Evolutionary conservation across 1,284 basidiomycete genomes (phyloP), one percentile per base, ranked within the genome.

Genomic region (Trametes hirsuta): DNA sequence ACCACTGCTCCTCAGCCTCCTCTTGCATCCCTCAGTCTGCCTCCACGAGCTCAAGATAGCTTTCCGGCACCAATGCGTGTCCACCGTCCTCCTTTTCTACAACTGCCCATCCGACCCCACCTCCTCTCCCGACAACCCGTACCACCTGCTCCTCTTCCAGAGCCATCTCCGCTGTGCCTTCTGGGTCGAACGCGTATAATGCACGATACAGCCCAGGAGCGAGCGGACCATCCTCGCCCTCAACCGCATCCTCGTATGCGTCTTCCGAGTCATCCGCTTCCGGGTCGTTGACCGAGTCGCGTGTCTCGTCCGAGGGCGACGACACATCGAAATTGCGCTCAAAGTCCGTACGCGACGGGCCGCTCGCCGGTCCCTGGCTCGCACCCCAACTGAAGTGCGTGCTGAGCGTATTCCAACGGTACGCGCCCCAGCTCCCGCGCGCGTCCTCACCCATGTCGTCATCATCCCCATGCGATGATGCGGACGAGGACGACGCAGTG

Each of bases 71-170:
- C 22, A 89, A 77, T 14, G 85, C 86, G 65, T 87, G 86, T 18
- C 74, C 69, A 25, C 76, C 76, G 22, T 66, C 73, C 50, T 75
- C 77, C 53, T 71, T 74, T 70, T 76, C 81, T 21, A 85, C 89
- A 14, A 90, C 84, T 0, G 88, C 88, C 88, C 89, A 90, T 0
- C 90, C 89, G 3, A 88, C 85, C 0, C 88, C 89, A 0, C 88
- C 89, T 1, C 89, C 88, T 47, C 87, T 71, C 1, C 88, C 88
- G 2, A 91, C 73, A 36, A 91, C 86, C 3, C 77, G 76, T 15
- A 92, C 84, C 44, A 87, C 66, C 74, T 91, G 88, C 55, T 87
- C 89, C 73, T 92, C 88, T 61, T 79, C 82, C 48, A 92, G 71
- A 47, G 78, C 79, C 88, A 91, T 90, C 81, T 92, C 90, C 24